Evolutionary conservation across 805 yeast species (phyloP).

Genomic region (Blastobotrys peoriensis): DNA sequence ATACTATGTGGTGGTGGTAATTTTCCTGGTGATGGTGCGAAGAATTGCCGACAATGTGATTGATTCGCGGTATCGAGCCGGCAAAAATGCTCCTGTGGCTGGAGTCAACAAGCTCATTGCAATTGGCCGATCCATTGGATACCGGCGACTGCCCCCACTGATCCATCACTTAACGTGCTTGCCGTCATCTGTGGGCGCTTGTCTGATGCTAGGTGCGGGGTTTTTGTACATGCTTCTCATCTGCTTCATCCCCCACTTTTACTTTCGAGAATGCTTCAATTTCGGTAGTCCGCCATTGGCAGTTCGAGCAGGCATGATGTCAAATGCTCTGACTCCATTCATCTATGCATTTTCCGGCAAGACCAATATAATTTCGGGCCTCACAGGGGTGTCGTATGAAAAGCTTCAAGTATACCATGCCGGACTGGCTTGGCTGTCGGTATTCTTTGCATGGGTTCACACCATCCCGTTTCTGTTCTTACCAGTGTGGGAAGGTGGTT

Average conservation of each 20-base stretch:
- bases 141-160: conserved; percentile 10
- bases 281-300: conserved; percentile 21
- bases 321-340: conserved; percentile 20
- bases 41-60: conserved; percentile 4
- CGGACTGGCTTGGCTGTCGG: conserved; percentile 13
- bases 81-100: not conserved
- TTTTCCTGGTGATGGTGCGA: conserved; percentile 8
- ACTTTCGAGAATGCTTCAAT: conserved; percentile 15
- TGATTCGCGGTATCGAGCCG: conserved; percentile 5
- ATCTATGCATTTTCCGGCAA: conserved; percentile 19
- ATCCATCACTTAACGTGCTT: conserved; percentile 2
- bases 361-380: conserved; percentile 12
- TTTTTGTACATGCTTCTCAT: conserved; percentile 8
- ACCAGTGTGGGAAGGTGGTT: conserved; percentile 18
- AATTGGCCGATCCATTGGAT: conserved; percentile 12
- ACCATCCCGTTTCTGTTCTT: conserved; percentile 15
- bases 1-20: conserved; percentile 11
- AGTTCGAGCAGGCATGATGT: conserved; percentile 16
- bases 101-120: conserved; percentile 9
- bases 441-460: conserved; percentile 16
- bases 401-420: conserved; percentile 16
- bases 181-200: conserved; percentile 13
- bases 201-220: conserved; percentile 5
- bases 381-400: conserved; percentile 19
- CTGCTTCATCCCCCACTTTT: conserved; percentile 14